These are phyloP conservation scores for Leptosphaerulina australis DNA, from an alignment of 2,329 filamentous ascomycete genomes.

Conservation along the genomic window DNA sequence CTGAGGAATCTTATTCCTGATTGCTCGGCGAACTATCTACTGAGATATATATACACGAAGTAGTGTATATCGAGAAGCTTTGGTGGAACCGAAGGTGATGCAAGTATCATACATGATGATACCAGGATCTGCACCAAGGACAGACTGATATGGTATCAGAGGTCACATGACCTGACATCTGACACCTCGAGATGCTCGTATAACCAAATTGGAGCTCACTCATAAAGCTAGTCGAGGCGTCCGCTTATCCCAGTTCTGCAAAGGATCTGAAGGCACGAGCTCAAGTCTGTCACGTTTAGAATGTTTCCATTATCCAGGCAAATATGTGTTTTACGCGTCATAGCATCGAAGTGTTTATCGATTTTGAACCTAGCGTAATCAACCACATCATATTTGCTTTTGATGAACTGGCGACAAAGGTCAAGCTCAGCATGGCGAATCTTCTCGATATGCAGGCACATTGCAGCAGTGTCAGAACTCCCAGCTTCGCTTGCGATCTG, in stretches of 20 bases:
- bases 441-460: not conserved
- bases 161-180: no score
- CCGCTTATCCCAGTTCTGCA: not conserved
- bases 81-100: no score
- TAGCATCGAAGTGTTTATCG: conserved; percentile 17
- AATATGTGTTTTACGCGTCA: conserved; percentile 16
- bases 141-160: no score
- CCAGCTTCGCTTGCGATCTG: not conserved
- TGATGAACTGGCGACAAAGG: conserved; percentile 17
- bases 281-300: not conserved
- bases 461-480: not conserved
- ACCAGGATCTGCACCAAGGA: no score
- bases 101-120: no score
- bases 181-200: conserved; percentile 19
- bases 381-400: conserved; percentile 3
- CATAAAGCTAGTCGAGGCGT: not conserved
- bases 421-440: conserved; percentile 11
- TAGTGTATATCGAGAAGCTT: no score
- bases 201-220: conserved; percentile 11
- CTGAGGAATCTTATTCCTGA: no score
- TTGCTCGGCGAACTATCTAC: no score
- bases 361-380: conserved; percentile 21
- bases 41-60: no score
- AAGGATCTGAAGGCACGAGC: not conserved
- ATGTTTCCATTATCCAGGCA: not conserved